phyloP scores from a whole-genome alignment of 176 grass and related monocot species.

The Phyllostachys edulis region DNA sequence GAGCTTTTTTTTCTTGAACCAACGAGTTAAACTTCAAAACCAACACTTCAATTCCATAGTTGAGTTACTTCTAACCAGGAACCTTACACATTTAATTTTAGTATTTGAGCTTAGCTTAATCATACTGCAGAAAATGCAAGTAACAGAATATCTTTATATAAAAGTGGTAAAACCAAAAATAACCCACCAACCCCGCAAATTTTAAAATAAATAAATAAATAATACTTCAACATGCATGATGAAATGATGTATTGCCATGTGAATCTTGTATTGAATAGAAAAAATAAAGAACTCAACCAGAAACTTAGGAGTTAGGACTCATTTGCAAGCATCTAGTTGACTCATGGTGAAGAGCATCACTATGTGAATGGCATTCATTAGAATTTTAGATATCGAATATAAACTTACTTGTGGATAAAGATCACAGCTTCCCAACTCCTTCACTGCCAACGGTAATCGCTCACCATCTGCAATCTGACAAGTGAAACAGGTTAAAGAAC shows the following conservation, averaged over 20 bases:
- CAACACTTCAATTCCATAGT: background rate
- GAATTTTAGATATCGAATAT: conserved; percentile 6
- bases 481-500: conserved; percentile 10
- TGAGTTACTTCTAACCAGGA: conserved; percentile 1
- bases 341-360: background rate
- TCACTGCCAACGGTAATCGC: conserved; percentile 83
- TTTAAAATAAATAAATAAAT: background rate
- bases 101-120: background rate
- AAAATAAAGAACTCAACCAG: conserved; percentile 6
- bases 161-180: conserved; percentile 8
- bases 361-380: conserved; percentile 9
- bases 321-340: background rate
- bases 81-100: background rate
- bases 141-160: background rate
- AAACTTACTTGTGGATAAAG: conserved; percentile 94
- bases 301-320: background rate
- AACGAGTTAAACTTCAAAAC: background rate
- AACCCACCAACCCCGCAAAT: background rate
- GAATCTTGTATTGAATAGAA: background rate
- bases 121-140: conserved; percentile 8
- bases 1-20: background rate
- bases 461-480: conserved; percentile 86
- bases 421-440: conserved; percentile 98
- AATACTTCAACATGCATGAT: conserved; percentile 10
- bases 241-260: background rate